phyloP scores from a whole-genome alignment of 169 alveolate species.

The Eimeria necatrix region DNA sequence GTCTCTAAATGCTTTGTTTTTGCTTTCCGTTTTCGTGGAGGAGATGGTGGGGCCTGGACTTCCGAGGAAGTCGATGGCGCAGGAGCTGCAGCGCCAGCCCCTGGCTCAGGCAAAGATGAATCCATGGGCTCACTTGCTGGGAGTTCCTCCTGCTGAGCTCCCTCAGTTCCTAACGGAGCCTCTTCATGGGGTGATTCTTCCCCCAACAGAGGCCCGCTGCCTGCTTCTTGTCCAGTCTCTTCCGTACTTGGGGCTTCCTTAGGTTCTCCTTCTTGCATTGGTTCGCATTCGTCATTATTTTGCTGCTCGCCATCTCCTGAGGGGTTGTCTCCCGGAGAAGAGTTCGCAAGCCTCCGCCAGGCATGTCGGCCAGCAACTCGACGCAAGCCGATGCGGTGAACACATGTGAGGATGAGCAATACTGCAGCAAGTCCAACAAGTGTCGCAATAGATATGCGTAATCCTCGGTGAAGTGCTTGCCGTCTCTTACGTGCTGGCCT shows the following conservation, averaged over 20 bases:
- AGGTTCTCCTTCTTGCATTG: no score
- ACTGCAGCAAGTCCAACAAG: neutral
- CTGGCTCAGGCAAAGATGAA: no score
- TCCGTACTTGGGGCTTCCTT: no score
- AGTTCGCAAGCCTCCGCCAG: conserved; percentile 1
- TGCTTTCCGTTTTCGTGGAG: conserved; percentile 6
- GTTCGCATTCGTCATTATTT: no score
- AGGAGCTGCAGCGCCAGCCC: neutral
- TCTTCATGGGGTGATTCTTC: no score
- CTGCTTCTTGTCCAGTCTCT: no score
- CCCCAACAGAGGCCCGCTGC: no score
- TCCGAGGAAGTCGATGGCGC: neutral
- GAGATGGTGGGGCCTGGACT: neutral
- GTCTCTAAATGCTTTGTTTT: conserved; percentile 2
- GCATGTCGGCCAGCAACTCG: neutral
- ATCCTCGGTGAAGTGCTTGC: neutral
- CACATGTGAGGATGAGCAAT: neutral
- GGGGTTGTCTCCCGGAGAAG: no score
- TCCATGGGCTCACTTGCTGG: no score
- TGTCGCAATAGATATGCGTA: neutral
- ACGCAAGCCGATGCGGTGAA: neutral
- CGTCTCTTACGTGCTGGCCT: neutral
- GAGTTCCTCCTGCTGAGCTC: no score
- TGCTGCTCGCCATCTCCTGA: no score
- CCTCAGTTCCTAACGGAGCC: no score